phyloP scores from a whole-genome alignment of 2,329 filamentous ascomycete species.

The Aspergillus quadrilineatus region DNA sequence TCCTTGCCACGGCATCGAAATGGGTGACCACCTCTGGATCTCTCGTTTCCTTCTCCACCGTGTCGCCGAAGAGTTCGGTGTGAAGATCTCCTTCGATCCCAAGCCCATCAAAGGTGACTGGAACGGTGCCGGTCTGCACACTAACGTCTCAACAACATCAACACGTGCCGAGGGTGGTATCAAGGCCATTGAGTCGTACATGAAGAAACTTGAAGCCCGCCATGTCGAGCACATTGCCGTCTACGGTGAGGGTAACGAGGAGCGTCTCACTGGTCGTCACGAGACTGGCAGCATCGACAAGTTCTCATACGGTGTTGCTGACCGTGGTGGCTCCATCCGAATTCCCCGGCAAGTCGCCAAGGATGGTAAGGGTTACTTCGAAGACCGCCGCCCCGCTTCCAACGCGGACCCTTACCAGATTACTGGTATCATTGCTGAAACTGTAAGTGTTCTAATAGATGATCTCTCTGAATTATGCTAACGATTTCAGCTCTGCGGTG shows the following conservation, averaged over 20 bases:
- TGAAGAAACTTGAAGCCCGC: conserved; percentile 78
- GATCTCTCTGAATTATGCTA: not conserved
- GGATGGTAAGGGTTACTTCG: conserved; percentile 93
- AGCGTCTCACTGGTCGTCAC: conserved; percentile 86
- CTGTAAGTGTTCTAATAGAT: conserved; percentile 39
- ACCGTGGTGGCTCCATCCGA: conserved; percentile 91
- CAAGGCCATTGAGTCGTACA: conserved; percentile 85
- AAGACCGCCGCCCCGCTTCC: conserved; percentile 78
- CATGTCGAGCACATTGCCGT: conserved; percentile 85
- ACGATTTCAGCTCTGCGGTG: conserved; percentile 39
- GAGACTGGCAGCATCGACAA: conserved; percentile 93
- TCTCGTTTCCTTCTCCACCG: conserved; percentile 85
- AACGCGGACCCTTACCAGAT: conserved; percentile 87
- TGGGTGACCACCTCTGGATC: conserved; percentile 97
- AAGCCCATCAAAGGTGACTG: conserved; percentile 96
- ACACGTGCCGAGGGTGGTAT: conserved; percentile 92
- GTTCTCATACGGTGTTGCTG: conserved; percentile 92
- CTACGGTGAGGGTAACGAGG: conserved; percentile 93
- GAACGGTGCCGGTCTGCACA: conserved; percentile 94
- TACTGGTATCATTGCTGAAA: conserved; percentile 77
- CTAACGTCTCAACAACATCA: conserved; percentile 85
- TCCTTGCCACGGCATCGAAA: conserved; percentile 80
- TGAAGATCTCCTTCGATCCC: conserved; percentile 90
- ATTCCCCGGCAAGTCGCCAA: conserved; percentile 82
- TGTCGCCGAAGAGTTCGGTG: conserved; percentile 93